A percentile compares a stretch with the other conserved stretches of the same genome.
Conservation (phyloP, 768 basidiomycete species). For the Clathrus columnatus region DNA sequence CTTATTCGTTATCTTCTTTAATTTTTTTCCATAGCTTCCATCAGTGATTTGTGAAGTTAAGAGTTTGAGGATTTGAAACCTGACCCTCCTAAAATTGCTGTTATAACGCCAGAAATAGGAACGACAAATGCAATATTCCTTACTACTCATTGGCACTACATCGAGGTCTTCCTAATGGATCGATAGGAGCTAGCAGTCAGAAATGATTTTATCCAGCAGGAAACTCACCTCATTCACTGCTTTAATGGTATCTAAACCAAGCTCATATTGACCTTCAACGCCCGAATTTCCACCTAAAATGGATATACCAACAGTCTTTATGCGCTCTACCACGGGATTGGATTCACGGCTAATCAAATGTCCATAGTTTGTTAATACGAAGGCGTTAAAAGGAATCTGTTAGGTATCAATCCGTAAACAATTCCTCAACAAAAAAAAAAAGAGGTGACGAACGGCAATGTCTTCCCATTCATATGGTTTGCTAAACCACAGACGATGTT, state of each 20-base stretch:
- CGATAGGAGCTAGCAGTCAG: not conserved
- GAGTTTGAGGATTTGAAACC: no score
- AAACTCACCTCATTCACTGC: conserved; percentile 56
- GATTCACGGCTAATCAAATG: conserved; percentile 61
- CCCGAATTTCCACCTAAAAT: conserved; percentile 79
- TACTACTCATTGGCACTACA: not conserved
- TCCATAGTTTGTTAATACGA: conserved; percentile 67
- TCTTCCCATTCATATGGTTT: conserved; percentile 73
- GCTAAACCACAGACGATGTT: conserved; percentile 80
- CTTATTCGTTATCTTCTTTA: no score
- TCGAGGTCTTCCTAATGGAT: conserved; percentile 4
- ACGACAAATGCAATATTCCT: not conserved
- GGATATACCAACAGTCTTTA: conserved; percentile 80
- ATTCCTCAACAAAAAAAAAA: conserved; percentile 12
- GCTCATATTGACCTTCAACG: conserved; percentile 66
- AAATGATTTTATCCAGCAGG: not conserved
- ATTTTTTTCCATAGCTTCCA: no score
- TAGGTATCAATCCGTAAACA: conserved; percentile 12
- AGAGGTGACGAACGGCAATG: conserved; percentile 50
- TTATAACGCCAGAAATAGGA: no score
- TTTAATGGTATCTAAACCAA: conserved; percentile 73
- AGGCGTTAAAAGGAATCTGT: conserved; percentile 75
- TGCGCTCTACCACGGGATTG: conserved; percentile 61
- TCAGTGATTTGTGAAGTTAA: no score
- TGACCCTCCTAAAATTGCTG: no score